These are phyloP conservation scores for Ophiostoma himal-ulmi DNA, from an alignment of 2,329 filamentous ascomycete species.

Conservation along the genomic window DNA sequence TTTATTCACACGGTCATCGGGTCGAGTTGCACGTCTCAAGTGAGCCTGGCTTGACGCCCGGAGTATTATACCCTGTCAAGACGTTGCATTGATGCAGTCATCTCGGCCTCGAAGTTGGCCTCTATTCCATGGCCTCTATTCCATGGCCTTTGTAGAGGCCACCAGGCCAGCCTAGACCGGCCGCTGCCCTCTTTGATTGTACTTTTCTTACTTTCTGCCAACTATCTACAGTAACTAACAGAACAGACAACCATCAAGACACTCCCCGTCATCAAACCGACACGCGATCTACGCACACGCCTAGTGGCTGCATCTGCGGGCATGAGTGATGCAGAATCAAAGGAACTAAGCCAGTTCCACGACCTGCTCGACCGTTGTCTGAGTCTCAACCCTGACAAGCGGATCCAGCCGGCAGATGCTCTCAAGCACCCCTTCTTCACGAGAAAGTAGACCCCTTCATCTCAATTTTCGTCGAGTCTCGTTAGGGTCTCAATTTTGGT, in stretches of 20 bases:
- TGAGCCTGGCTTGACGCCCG: slow-evolving; percentile 7
- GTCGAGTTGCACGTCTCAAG: slow-evolving; percentile 11
- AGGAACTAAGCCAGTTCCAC: slow-evolving; percentile 75
- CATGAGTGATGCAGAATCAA: slow-evolving; percentile 66
- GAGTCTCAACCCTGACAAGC: slow-evolving; percentile 84
- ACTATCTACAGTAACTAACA: slow-evolving; percentile 1
- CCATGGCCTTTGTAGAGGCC: not conserved
- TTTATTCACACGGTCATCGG: not conserved
- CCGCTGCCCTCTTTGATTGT: not conserved
- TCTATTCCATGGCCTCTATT: not conserved
- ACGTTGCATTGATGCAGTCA: slow-evolving; percentile 8
- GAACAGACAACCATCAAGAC: slow-evolving; percentile 59
- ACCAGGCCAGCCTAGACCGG: not conserved
- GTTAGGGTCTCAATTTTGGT: not conserved
- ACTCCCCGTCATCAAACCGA: slow-evolving; percentile 66
- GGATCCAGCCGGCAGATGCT: slow-evolving; percentile 80
- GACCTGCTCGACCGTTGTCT: slow-evolving; percentile 86
- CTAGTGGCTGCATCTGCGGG: slow-evolving; percentile 68
- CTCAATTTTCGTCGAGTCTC: not conserved
- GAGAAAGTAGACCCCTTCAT: not conserved
- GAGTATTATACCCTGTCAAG: not conserved
- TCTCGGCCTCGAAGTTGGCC: slow-evolving; percentile 1
- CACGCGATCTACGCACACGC: slow-evolving; percentile 73
- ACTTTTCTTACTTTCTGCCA: not conserved
- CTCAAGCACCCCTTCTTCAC: slow-evolving; percentile 82